Evolutionary conservation across 2,329 filamentous ascomycete species (phyloP).

Genomic region (Fusarium piperis): DNA sequence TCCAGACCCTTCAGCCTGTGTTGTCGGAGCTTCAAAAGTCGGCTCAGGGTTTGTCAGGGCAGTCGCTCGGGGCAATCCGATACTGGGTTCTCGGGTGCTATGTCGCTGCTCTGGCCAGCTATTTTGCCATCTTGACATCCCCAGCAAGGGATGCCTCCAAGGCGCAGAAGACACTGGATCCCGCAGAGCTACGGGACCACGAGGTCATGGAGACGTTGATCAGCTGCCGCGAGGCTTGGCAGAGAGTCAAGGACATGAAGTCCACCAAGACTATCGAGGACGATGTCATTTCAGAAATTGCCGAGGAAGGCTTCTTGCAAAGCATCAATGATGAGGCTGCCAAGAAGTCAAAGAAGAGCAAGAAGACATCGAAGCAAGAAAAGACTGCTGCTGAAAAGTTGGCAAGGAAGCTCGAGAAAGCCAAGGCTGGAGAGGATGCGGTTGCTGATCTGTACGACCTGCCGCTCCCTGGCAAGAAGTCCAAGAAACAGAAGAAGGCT

Average conservation of each 20-base stretch:
- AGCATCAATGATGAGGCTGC: slow-evolving; percentile 31
- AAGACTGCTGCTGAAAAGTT: slow-evolving; percentile 50
- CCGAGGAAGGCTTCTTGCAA: slow-evolving; percentile 40
- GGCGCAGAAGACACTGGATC: slow-evolving; percentile 70
- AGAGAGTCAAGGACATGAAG: slow-evolving; percentile 73
- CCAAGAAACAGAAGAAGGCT: slow-evolving; percentile 49
- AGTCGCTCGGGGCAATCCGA: slow-evolving; percentile 73
- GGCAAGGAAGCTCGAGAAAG: slow-evolving; percentile 57
- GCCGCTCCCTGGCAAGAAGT: slow-evolving; percentile 59
- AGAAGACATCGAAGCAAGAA: slow-evolving; percentile 47
- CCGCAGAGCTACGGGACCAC: slow-evolving; percentile 86
- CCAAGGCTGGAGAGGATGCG: slow-evolving; percentile 73
- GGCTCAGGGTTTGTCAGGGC: slow-evolving; percentile 61
- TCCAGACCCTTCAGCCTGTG: slow-evolving; percentile 75
- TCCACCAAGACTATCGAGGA: slow-evolving; percentile 54
- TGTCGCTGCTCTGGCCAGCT: slow-evolving; percentile 86
- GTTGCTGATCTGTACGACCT: slow-evolving; percentile 76
- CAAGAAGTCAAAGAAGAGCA: slow-evolving; percentile 45
- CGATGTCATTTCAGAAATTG: slow-evolving; percentile 34
- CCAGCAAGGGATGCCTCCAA: slow-evolving; percentile 70
- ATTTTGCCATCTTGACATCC: slow-evolving; percentile 92
- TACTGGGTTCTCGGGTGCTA: slow-evolving; percentile 87
- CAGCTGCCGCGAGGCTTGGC: slow-evolving; percentile 83
- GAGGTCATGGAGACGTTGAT: slow-evolving; percentile 88
- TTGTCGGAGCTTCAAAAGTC: slow-evolving; percentile 67